These are phyloP conservation scores for Jatropha curcas DNA, from an alignment of 345 rosid genomes.

Conservation along the genomic window DNA sequence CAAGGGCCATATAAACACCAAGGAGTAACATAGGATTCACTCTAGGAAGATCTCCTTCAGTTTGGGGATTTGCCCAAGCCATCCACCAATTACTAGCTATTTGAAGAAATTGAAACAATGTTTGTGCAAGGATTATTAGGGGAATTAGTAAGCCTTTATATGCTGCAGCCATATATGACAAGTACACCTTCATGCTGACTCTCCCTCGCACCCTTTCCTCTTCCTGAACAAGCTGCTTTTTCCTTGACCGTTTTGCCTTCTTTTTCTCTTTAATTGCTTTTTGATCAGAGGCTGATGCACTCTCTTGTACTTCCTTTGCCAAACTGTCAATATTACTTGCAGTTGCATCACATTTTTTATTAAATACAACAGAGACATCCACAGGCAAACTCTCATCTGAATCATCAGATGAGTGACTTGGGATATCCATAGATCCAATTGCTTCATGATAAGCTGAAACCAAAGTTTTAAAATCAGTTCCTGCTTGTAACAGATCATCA, in stretches of 20 bases:
- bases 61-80: conserved; percentile 99
- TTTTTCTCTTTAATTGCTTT: conserved; percentile 82
- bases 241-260: conserved; percentile 83
- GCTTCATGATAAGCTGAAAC: conserved; percentile 99
- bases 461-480: conserved; percentile 89
- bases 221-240: conserved; percentile 97
- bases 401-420: conserved; percentile 79
- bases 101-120: conserved; percentile 92
- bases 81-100: conserved; percentile 99
- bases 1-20: conserved; percentile 88
- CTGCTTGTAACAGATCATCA: conserved; percentile 94
- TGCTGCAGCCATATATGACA: conserved; percentile 97
- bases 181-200: conserved; percentile 95
- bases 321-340: conserved; percentile 63
- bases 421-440: conserved; percentile 97
- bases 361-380: conserved; percentile 38
- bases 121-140: conserved; percentile 82
- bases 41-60: conserved; percentile 86
- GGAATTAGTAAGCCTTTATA: conserved; percentile 92
- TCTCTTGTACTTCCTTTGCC: conserved; percentile 87
- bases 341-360: conserved; percentile 52
- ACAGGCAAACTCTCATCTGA: conserved; percentile 63
- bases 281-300: conserved; percentile 72
- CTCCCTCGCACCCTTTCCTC: conserved; percentile 98
- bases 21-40: conserved; percentile 82